Conservation (phyloP, 2,329 filamentous ascomycete species). For the Colletotrichum neosansevieriae region DNA sequence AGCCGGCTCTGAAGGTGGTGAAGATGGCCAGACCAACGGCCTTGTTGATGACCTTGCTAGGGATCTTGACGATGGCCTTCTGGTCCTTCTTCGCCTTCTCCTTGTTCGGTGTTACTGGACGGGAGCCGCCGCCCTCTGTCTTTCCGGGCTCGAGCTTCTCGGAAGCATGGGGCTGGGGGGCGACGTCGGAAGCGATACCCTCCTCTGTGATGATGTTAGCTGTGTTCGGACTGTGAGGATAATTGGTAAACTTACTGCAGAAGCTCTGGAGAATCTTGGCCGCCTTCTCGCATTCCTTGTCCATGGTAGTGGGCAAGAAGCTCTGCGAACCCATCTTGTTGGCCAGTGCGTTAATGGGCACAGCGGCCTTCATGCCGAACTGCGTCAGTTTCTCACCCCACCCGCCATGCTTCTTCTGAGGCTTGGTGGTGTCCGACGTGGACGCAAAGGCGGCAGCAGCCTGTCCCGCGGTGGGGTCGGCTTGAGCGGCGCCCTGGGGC, state of each 20-base stretch:
- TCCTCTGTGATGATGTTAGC: conserved; percentile 54
- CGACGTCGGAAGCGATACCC: conserved; percentile 61
- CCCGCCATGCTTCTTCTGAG: conserved; percentile 37
- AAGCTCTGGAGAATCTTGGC: conserved; percentile 86
- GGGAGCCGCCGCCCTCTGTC: conserved; percentile 29
- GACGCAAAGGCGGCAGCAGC: conserved; percentile 13
- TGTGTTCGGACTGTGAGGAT: too few species aligned
- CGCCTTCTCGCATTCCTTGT: conserved; percentile 92
- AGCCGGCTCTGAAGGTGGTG: conserved; percentile 75
- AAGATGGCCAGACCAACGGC: conserved; percentile 79
- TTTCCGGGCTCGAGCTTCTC: conserved; percentile 42
- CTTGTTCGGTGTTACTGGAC: conserved; percentile 43
- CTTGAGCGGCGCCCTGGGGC: conserved; percentile 24
- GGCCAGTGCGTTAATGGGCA: conserved; percentile 82
- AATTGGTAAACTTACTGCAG: conserved; percentile 72
- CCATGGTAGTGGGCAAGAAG: conserved; percentile 87
- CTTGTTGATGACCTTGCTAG: conserved; percentile 70
- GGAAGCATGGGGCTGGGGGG: conserved; percentile 39
- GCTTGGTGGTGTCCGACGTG: conserved; percentile 4
- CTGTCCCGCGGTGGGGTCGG: conserved; percentile 2
- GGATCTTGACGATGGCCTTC: conserved; percentile 65
- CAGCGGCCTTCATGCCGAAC: conserved; percentile 65
- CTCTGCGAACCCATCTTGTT: conserved; percentile 87
- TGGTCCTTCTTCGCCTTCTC: conserved; percentile 51
- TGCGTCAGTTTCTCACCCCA: conserved; percentile 38